Base-by-base conservation (phyloP, 1,139 yeast genomes). In the Suhomyces terraborum region DNA sequence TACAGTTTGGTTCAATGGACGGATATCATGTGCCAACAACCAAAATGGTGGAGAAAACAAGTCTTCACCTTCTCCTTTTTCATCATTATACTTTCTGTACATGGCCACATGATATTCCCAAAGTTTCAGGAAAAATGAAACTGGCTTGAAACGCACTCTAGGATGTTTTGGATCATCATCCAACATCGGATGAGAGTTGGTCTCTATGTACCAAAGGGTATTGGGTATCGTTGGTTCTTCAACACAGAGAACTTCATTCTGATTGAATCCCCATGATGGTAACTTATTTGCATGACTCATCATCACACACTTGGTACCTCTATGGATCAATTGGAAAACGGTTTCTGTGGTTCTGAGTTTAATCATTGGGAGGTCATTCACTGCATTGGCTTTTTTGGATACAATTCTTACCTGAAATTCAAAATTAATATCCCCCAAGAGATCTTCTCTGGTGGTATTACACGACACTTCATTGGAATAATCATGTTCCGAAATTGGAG, bases 401-500 rank as follows among this genome's bases (percentile, higher is more conserved):
- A 68, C 48, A 6, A 75, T 67, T 41, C 68, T 58, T 9, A 81
- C 54, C 45, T 66, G 71, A 66, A 83, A 82, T 36, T 73, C 74
- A 54, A 80, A 80, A 49, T 74, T 75, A 6, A 66, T 57, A 44
- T 79, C 78, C 3, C 80, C 84, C 1, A 50, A 46, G 42, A 70
- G 67, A 38, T 56, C 54, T 1, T 71, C 67, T 4, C 67, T 51
- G 47, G 77, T 76, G 6, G 87, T 88, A 34, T 79, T 66, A 48
- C 86, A 78, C 23, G 85, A 75, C 0, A 87, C 91, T 59, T 86
- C 93, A 47, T 69, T 75, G 51, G 88, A 81, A 56, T 87, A 86
- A 30, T 88, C 95, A 54, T 84, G 87, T 51, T 86, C 94, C 2
- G 89, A 77, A 20, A 86, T 73, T 5, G 95, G 95, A 0, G 95